Conservation (phyloP, 768 basidiomycete species). For the Mycena capillaripes region DNA sequence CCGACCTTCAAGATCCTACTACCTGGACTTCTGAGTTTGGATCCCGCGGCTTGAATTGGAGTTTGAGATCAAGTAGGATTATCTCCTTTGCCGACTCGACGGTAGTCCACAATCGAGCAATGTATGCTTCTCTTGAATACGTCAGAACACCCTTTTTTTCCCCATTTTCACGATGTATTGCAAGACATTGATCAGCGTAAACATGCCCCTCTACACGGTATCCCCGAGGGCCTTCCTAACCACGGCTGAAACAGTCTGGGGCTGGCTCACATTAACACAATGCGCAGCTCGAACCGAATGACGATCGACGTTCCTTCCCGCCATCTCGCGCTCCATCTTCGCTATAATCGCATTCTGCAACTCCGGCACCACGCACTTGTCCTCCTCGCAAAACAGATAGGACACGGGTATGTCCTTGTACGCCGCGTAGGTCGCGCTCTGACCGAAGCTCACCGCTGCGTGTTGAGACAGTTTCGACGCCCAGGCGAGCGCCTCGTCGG, state of each 20-base stretch:
- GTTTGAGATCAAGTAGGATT: neutral
- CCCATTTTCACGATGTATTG: no score
- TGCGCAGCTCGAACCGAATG: neutral
- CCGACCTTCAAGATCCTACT: neutral
- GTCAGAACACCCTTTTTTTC: no score
- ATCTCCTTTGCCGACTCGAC: neutral
- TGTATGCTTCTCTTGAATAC: no score
- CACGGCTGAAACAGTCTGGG: neutral
- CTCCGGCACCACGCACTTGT: neutral
- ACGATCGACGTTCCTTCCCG: neutral
- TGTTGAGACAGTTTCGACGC: neutral
- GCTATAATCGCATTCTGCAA: slow-evolving; percentile 6
- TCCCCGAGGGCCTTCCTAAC: neutral
- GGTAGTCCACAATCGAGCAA: no score
- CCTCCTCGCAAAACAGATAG: neutral
- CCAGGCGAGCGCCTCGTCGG: neutral
- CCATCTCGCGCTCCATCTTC: slow-evolving; percentile 8
- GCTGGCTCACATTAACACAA: neutral
- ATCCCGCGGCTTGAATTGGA: neutral
- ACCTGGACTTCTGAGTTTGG: neutral
- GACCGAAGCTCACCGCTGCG: neutral
- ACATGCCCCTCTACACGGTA: neutral
- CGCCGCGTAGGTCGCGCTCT: neutral
- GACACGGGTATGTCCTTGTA: slow-evolving; percentile 5
- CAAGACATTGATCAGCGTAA: no score